phyloP scores from a whole-genome alignment of 768 basidiomycete species.

The Vararia minispora region DNA sequence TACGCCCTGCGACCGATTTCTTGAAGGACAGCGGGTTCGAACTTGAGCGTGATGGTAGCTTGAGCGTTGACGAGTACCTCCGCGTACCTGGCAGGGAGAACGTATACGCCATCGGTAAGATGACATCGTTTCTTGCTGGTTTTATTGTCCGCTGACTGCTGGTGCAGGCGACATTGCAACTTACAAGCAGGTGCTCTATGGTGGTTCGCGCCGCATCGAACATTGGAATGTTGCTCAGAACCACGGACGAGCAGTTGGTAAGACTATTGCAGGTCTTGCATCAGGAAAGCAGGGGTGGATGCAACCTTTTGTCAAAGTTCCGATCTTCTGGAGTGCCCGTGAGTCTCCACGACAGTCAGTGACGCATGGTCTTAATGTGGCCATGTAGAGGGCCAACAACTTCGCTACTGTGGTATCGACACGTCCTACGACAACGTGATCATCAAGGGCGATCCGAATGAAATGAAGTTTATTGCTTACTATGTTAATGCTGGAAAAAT shows the following conservation, averaged over 20 bases:
- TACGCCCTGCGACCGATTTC: slow-evolving; percentile 71
- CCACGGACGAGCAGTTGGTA: slow-evolving; percentile 75
- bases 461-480: slow-evolving; percentile 83
- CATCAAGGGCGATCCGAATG: slow-evolving; percentile 62
- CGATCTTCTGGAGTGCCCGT: slow-evolving; percentile 89
- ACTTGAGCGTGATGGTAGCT: slow-evolving; percentile 65
- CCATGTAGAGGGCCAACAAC: slow-evolving; percentile 63
- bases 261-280: slow-evolving; percentile 44
- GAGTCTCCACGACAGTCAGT: slow-evolving; percentile 3
- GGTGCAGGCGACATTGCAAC: slow-evolving; percentile 67
- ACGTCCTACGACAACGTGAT: slow-evolving; percentile 64
- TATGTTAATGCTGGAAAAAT: slow-evolving; percentile 57
- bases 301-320: slow-evolving; percentile 68
- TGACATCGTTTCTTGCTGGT: no score
- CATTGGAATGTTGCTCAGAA: slow-evolving; percentile 94
- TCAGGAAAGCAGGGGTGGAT: slow-evolving; percentile 37
- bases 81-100: slow-evolving; percentile 39
- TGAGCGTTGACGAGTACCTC: slow-evolving; percentile 68
- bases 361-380: neutral
- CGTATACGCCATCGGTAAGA: slow-evolving; percentile 63
- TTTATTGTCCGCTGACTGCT: neutral
- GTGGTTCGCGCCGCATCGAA: slow-evolving; percentile 55
- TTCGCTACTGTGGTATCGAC: slow-evolving; percentile 76
- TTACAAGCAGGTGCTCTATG: slow-evolving; percentile 50
- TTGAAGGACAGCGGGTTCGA: slow-evolving; percentile 58